Evolutionary conservation across 2,329 filamentous ascomycete genomes (phyloP).

Genomic region (Aureobasidium sp.): DNA sequence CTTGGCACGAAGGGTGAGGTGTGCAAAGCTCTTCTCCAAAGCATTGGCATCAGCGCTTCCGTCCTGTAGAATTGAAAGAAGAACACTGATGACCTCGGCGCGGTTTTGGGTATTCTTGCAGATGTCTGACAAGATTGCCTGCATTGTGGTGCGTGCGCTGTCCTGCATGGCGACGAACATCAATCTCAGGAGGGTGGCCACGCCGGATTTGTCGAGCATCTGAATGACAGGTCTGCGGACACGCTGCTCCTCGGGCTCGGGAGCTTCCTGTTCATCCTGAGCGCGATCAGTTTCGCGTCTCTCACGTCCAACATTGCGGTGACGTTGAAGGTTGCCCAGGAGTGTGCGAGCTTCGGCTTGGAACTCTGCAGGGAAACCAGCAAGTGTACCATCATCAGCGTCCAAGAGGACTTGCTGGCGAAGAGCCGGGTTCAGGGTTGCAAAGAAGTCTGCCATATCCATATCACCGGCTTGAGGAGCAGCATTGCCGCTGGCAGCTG

Average conservation of each 20-base stretch:
- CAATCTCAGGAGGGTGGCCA: slow-evolving; percentile 91
- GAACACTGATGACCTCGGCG: slow-evolving; percentile 83
- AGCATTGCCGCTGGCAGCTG: slow-evolving; percentile 39
- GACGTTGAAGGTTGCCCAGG: slow-evolving; percentile 38
- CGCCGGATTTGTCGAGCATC: slow-evolving; percentile 92
- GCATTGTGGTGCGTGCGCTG: slow-evolving; percentile 73
- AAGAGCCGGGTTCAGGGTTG: slow-evolving; percentile 76
- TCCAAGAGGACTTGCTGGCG: slow-evolving; percentile 84
- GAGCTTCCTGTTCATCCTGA: slow-evolving; percentile 6
- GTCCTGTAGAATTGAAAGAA: slow-evolving; percentile 90
- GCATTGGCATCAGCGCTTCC: slow-evolving; percentile 88
- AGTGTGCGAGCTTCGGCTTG: slow-evolving; percentile 77
- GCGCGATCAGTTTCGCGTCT: slow-evolving; percentile 15
- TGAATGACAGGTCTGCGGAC: slow-evolving; percentile 68
- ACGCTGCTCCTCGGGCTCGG: slow-evolving; percentile 8
- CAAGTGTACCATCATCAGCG: slow-evolving; percentile 80
- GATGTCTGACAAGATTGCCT: slow-evolving; percentile 80
- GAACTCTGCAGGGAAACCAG: slow-evolving; percentile 75
- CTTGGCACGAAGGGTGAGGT: slow-evolving; percentile 84
- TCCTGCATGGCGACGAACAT: slow-evolving; percentile 96
- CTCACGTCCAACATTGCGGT: slow-evolving; percentile 1
- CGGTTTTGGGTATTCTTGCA: slow-evolving; percentile 96
- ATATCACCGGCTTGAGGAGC: slow-evolving; percentile 63
- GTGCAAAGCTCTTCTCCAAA: slow-evolving; percentile 90
- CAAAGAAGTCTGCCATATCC: slow-evolving; percentile 85